Evolutionary conservation across 306 rosid species (phyloP).

Genomic region (Cercis canadensis): DNA sequence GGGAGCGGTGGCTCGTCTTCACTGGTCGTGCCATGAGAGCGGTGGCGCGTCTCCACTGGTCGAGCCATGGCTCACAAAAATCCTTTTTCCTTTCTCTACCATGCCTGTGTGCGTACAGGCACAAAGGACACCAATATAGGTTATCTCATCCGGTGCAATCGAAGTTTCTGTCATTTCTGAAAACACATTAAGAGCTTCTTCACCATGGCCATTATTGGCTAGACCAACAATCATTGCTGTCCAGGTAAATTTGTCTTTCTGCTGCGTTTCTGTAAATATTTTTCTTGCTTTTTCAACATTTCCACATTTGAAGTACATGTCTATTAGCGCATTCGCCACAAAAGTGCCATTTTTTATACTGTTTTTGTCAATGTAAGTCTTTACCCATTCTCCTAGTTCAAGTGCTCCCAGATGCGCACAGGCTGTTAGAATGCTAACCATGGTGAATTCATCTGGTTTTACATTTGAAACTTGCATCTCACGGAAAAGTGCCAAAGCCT

Average conservation of each 20-base stretch:
- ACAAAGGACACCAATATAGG: constrained; percentile 79
- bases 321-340: constrained; percentile 79
- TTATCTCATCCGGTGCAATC: constrained; percentile 69
- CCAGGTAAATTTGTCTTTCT: constrained; percentile 87
- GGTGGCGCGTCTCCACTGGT: no score
- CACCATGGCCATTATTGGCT: constrained; percentile 75
- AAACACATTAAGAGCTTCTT: constrained; percentile 86
- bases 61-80: constrained; percentile 60
- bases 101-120: constrained; percentile 90
- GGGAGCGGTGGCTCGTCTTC: no score
- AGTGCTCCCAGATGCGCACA: constrained; percentile 91
- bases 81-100: constrained; percentile 71
- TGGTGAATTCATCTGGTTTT: constrained; percentile 87
- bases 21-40: no score
- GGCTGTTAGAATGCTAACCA: constrained; percentile 87
- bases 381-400: constrained; percentile 92
- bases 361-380: constrained; percentile 69
- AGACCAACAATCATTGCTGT: constrained; percentile 88
- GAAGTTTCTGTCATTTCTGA: constrained; percentile 71
- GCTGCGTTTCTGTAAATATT: constrained; percentile 61
- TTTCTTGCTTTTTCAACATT: constrained; percentile 65
- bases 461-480: constrained; percentile 76
- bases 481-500: constrained; percentile 77
- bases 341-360: constrained; percentile 72
- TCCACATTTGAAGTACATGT: constrained; percentile 95